Base-by-base conservation (phyloP, 2,329 filamentous ascomycete genomes). In the Gaeumannomyces sp. region DNA sequence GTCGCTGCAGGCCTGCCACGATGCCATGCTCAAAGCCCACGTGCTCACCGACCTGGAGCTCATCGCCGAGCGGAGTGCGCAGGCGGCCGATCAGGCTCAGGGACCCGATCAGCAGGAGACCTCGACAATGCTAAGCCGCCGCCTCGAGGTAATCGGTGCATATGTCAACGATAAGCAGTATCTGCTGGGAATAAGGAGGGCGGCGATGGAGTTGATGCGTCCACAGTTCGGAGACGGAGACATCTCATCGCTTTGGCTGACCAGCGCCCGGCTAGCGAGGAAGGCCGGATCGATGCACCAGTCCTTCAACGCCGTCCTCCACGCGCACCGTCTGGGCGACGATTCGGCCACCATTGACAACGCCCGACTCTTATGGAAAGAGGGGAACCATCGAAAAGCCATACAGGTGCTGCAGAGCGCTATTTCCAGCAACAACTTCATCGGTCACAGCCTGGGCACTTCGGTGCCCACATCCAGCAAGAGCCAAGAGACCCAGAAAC, bases 81-180 rank as follows among this genome's bases (percentile, higher is more conserved):
- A 78, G 11, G 76, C 25, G 22, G 56, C 73, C 27, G 70, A 73
- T 58, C 19, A 8, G 7, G 22, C 45, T 7, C 19, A 53, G 19
- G n/a, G 45, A 10, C 45, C 22, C n/a, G 74, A 76, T 45, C 71
- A 81, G 63, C 73, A 77, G 60, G 75, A 76, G 58, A 76, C 77
- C 61, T 74, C 89, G 8, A 79, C 82, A 62, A 82, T 82, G 28
- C 75, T 97, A 6, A 83, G 90, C 67, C 86, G 89, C 60, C 88
- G 95, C n/a, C 79, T 99, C n/a, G 91, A 93, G 69, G 84, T 96
- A 1, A 80, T 99, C 2, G 95, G 96, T 0, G 91, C 93, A 1
- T 97, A 95, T 71, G 89, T 93, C 53, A 86, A 88, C 63, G 93
- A 99, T 73, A 99, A 99, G 74, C 94, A 97, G 73, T 98, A 96